Evolutionary conservation across 83 land plant species (phyloP), one percentile per base, ranked within the genome.

Genomic region (Thuja plicata): DNA sequence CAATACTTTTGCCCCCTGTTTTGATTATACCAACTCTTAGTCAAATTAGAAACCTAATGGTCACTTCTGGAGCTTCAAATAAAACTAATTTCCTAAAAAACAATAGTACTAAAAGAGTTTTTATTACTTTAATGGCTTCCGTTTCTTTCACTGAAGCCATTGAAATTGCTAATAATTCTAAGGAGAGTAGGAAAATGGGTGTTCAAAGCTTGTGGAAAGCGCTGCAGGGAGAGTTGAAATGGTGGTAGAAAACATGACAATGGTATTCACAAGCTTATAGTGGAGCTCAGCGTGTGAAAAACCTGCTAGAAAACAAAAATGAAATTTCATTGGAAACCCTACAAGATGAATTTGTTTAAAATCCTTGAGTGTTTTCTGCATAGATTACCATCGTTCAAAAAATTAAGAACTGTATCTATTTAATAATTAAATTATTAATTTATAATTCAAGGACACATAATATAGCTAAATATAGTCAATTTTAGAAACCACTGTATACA

Each of bases 1-100:
- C 24, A 99, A 94, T 82, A 99, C 97, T 89, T 96, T 97, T 73
- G 98, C 95, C 8, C 90, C 92, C 99, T 97, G 90, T 43, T 6
- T 37, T 34, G 17, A 34, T 13, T 15, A 35, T 77, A 5, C 38
- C 80, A 13, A 32, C 37, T 35, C 80, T 37, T 13, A 32, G 15
- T 77, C 38, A 15, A 35, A 77, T 30, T 30, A 15, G 37, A 77
- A 30, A 9, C 40, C 80, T 35, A 34, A 34, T 37, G 40, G 12
- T 34, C 12, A 77, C 80, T 32, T 35, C 19, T 77, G 40, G 35
- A 77, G 80, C 80, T 77, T 37, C 12, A 3, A 9, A 34, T 0
- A 5, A 35, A 32, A 77, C 35, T n/a, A n/a, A n/a, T 73, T n/a
- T 24, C 9, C 32, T 6, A n/a, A 9, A 10, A 9, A n/a, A 24